Evolutionary conservation across 2,329 filamentous ascomycete genomes (phyloP).

Genomic region (Fusarium odoratissimum): DNA sequence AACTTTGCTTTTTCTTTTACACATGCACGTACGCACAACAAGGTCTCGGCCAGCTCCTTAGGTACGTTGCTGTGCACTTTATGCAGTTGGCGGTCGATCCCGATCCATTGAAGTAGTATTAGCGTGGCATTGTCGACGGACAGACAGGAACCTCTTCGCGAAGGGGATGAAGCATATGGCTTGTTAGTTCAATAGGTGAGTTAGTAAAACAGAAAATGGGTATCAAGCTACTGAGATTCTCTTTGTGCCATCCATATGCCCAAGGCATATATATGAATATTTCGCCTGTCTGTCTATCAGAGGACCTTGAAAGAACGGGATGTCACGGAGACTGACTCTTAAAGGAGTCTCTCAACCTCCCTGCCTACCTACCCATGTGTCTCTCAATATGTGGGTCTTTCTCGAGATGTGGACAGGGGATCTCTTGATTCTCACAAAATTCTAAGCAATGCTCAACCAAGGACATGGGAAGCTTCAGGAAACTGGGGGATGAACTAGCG

Average conservation of each 20-base stretch:
- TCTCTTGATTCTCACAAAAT: background rate
- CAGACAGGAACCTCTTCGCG: background rate
- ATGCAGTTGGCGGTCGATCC: slow-evolving; percentile 30
- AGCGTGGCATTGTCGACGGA: slow-evolving; percentile 3
- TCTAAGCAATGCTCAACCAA: background rate
- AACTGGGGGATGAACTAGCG: background rate
- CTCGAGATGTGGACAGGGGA: slow-evolving; percentile 7
- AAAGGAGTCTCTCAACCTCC: slow-evolving; percentile 7
- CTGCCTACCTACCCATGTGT: background rate
- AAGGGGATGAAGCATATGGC: background rate
- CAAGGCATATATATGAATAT: background rate
- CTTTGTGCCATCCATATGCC: background rate
- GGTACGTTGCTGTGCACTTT: slow-evolving; percentile 11
- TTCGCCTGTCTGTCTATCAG: background rate
- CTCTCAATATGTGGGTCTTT: slow-evolving; percentile 6
- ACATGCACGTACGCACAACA: background rate
- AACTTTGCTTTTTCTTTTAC: slow-evolving; percentile 30
- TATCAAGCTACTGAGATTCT: background rate
- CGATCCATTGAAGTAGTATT: slow-evolving; percentile 10
- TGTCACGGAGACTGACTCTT: slow-evolving; percentile 3
- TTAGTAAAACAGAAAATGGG: background rate
- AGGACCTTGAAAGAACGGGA: slow-evolving; percentile 9
- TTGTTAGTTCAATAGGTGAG: background rate
- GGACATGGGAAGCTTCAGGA: slow-evolving; percentile 2
- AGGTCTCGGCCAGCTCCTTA: slow-evolving; percentile 20